Percentiles rank a stretch among this genome's conserved stretches.
These are phyloP conservation scores for Sporisorium reilianum DNA, from an alignment of 1,284 basidiomycete genomes.

Conservation along the genomic window DNA sequence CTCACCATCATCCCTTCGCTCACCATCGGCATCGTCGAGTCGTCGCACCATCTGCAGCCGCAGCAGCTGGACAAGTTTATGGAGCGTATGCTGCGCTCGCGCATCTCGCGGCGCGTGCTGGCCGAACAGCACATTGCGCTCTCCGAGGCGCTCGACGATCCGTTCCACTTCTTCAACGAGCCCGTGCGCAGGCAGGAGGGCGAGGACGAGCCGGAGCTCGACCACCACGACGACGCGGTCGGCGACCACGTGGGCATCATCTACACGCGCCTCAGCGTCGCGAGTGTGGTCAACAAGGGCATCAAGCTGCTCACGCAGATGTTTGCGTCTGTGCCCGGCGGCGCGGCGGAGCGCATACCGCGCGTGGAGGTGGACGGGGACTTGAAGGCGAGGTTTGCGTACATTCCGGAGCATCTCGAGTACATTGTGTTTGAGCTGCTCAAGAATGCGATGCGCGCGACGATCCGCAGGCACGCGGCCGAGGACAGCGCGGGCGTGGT, in stretches of 20 bases:
- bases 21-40: conserved; percentile 69
- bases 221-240: conserved; percentile 19
- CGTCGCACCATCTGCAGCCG: conserved; percentile 80
- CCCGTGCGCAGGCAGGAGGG: conserved; percentile 17
- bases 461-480: conserved; percentile 45
- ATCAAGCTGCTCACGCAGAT: conserved; percentile 78
- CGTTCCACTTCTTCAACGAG: conserved; percentile 61
- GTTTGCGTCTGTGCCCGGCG: conserved; percentile 74
- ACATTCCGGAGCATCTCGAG: conserved; percentile 86
- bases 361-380: conserved; percentile 81
- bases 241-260: conserved; percentile 83
- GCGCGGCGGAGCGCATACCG: conserved; percentile 72
- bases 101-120: conserved; percentile 88
- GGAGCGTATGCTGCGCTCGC: conserved; percentile 87
- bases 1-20: conserved; percentile 58
- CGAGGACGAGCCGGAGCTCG: conserved; percentile 9
- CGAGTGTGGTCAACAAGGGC: conserved; percentile 72
- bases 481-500: conserved; percentile 41
- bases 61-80: conserved; percentile 87
- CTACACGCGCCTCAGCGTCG: conserved; percentile 80
- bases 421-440: conserved; percentile 89
- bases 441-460: conserved; percentile 76
- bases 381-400: conserved; percentile 80
- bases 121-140: conserved; percentile 90
- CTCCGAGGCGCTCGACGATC: conserved; percentile 73